A percentile compares a stretch with the other conserved stretches of the same genome.
Evolutionary conservation across 495 filamentous ascomycete genomes (phyloP).

Genomic region (Cenococcum geophilum): DNA sequence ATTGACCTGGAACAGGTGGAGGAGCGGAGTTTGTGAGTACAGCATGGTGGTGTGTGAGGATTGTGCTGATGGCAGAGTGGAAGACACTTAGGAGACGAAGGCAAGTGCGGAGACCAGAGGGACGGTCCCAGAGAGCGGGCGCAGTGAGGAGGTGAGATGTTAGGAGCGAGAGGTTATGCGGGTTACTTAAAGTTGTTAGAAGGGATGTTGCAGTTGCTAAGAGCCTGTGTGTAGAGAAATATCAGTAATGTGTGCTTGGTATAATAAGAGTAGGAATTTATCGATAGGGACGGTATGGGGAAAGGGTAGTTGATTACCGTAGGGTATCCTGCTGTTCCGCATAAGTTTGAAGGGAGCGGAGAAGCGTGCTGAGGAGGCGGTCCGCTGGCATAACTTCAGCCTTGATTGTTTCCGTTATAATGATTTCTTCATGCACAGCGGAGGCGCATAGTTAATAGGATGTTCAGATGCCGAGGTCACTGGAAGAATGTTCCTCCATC

Average conservation of each 20-base stretch:
- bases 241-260: background rate
- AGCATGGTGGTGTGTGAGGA: constrained; percentile 42
- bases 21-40: constrained; percentile 35
- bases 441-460: background rate
- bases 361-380: constrained; percentile 37
- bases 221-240: constrained; percentile 48
- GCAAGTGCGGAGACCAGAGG: constrained; percentile 64
- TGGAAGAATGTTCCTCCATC: background rate
- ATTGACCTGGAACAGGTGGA: constrained; percentile 40
- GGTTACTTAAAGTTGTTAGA: constrained; percentile 77
- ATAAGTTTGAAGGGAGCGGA: constrained; percentile 40
- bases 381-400: constrained; percentile 36
- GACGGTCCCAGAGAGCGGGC: constrained; percentile 76
- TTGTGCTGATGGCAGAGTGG: constrained; percentile 61
- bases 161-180: constrained; percentile 81
- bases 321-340: constrained; percentile 43
- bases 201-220: constrained; percentile 76
- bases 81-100: constrained; percentile 79
- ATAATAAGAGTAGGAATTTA: background rate
- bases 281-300: constrained; percentile 4
- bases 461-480: background rate
- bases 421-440: background rate
- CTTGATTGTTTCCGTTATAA: background rate
- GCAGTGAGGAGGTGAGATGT: constrained; percentile 83
- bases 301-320: constrained; percentile 37